phyloP scores from a whole-genome alignment of 805 yeast species.

The Wickerhamiella sergipiensis region DNA sequence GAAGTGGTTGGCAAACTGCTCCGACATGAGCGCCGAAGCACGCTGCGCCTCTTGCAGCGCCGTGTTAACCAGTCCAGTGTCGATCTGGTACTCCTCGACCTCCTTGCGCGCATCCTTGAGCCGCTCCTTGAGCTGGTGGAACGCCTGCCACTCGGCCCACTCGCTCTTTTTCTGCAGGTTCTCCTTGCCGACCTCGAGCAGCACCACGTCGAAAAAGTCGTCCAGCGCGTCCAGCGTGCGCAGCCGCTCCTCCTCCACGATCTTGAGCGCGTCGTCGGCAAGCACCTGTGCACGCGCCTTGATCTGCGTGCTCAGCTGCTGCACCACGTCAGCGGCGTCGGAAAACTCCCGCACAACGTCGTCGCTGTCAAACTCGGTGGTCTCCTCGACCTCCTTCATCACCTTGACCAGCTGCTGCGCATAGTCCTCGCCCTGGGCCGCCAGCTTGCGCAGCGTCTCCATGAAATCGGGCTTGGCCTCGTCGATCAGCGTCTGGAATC shows the following conservation, averaged over 20 bases:
- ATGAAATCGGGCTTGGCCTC: constrained; percentile 17
- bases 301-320: constrained; percentile 14
- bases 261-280: constrained; percentile 15
- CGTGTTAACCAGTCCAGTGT: constrained; percentile 13
- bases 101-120: constrained; percentile 10
- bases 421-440: constrained; percentile 11
- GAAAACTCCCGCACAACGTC: constrained; percentile 3
- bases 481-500: constrained; percentile 5
- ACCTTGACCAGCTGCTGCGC: constrained; percentile 9
- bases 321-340: constrained; percentile 14
- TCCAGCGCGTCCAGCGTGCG: constrained; percentile 20
- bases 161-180: constrained; percentile 13
- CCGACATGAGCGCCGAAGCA: constrained; percentile 16
- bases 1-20: constrained; percentile 14
- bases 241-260: constrained; percentile 13
- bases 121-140: constrained; percentile 14
- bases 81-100: constrained; percentile 14
- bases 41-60: constrained; percentile 19
- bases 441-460: constrained; percentile 12
- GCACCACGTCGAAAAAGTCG: constrained; percentile 18
- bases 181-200: constrained; percentile 17
- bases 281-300: constrained; percentile 17
- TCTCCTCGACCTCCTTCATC: constrained; percentile 13
- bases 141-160: constrained; percentile 14
- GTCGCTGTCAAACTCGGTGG: constrained; percentile 7